phyloP scores from a whole-genome alignment of 1,139 yeast species.

The Taphrina pruni region DNA sequence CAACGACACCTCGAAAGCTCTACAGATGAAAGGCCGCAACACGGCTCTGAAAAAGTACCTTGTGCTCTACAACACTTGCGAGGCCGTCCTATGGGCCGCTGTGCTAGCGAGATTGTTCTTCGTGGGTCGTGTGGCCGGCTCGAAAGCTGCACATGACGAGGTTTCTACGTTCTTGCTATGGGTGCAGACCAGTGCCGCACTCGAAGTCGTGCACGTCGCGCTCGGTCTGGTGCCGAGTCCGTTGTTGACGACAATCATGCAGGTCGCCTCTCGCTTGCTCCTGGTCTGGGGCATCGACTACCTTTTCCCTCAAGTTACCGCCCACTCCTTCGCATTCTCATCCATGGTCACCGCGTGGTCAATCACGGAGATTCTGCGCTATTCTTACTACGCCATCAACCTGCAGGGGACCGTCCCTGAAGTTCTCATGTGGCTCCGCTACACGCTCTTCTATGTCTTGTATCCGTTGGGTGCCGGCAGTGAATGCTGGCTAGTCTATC shows the following conservation, averaged over 20 bases:
- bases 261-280: constrained; percentile 81
- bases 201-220: constrained; percentile 79
- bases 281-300: constrained; percentile 84
- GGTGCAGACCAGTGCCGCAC: constrained; percentile 81
- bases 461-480: constrained; percentile 92
- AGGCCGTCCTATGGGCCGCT: constrained; percentile 71
- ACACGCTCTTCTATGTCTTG: constrained; percentile 68
- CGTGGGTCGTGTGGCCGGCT: constrained; percentile 55
- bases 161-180: constrained; percentile 66
- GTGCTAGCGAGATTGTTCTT: constrained; percentile 56
- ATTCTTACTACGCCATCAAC: constrained; percentile 77
- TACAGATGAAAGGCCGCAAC: constrained; percentile 12
- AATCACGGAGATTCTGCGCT: constrained; percentile 84
- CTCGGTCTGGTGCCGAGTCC: constrained; percentile 84
- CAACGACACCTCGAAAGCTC: not conserved
- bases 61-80: constrained; percentile 65
- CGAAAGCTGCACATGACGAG: constrained; percentile 60
- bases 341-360: constrained; percentile 87
- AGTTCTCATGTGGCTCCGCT: constrained; percentile 69
- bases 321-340: constrained; percentile 65
- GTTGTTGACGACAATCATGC: constrained; percentile 77
- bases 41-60: constrained; percentile 48
- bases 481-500: constrained; percentile 73
- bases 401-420: constrained; percentile 66
- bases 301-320: constrained; percentile 65